Conservation (phyloP, 176 grass and related monocot genomes). For the Avena eriantha region DNA sequence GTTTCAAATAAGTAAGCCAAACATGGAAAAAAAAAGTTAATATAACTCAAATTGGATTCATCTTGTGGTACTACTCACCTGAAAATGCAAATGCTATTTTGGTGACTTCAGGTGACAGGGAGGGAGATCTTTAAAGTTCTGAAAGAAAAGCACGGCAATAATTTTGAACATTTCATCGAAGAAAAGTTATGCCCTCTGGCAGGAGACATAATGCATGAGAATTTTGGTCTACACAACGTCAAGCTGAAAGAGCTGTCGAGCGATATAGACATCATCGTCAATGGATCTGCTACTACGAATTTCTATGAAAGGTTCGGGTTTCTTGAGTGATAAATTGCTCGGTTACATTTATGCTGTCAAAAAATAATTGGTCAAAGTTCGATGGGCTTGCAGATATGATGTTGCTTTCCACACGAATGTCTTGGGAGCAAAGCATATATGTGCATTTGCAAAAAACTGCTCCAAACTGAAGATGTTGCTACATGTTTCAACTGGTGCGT, state of each 20-base stretch:
- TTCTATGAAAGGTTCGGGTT: conserved; percentile 50
- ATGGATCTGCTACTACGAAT: conserved; percentile 54
- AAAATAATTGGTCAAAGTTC: neutral
- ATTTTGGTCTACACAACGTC: conserved; percentile 50
- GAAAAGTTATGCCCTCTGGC: conserved; percentile 53
- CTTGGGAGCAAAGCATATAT: conserved; percentile 54
- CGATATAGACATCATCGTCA: conserved; percentile 58
- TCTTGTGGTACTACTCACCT: neutral
- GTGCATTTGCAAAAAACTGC: conserved; percentile 62
- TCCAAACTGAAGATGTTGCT: conserved; percentile 62
- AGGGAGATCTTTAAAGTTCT: conserved; percentile 51
- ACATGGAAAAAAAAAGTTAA: neutral
- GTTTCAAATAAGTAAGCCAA: neutral
- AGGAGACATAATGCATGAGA: conserved; percentile 55
- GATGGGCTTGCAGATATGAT: conserved; percentile 52
- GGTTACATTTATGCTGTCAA: neutral
- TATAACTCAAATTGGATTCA: too few relatives aligned
- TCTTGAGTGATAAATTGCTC: neutral
- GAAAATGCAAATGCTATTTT: neutral
- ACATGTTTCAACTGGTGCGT: conserved; percentile 68
- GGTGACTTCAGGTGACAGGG: conserved; percentile 31
- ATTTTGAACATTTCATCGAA: conserved; percentile 42
- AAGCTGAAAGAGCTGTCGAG: conserved; percentile 41
- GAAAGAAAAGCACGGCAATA: conserved; percentile 51
- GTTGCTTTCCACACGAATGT: conserved; percentile 54